Evolutionary conservation across 1,139 yeast species (phyloP).

Genomic region (Ogataea hybrid): DNA sequence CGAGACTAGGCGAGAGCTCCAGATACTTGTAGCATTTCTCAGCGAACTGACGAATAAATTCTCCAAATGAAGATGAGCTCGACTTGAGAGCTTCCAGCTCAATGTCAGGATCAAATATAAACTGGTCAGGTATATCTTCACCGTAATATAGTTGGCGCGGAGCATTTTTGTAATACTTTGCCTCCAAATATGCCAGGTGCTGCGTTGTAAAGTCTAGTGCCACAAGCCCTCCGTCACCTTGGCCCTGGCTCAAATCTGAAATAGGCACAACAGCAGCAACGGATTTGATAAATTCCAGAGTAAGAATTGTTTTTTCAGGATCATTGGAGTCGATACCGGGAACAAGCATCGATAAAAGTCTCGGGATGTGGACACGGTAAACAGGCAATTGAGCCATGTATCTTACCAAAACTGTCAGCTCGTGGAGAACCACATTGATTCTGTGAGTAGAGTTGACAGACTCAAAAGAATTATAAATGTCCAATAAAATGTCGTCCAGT

Average conservation of each 20-base stretch:
- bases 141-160: slow-evolving; percentile 24
- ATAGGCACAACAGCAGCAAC: slow-evolving; percentile 76
- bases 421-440: slow-evolving; percentile 68
- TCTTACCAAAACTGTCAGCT: slow-evolving; percentile 64
- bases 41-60: slow-evolving; percentile 55
- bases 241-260: slow-evolving; percentile 46
- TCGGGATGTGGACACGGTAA: slow-evolving; percentile 75
- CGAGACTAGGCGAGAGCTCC: slow-evolving; percentile 75
- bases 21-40: slow-evolving; percentile 62
- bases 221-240: slow-evolving; percentile 44
- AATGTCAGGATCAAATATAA: slow-evolving; percentile 40
- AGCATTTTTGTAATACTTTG: slow-evolving; percentile 33
- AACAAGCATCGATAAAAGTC: slow-evolving; percentile 64
- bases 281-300: slow-evolving; percentile 69
- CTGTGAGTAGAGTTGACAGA: slow-evolving; percentile 84
- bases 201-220: slow-evolving; percentile 74
- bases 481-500: slow-evolving; percentile 64
- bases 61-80: slow-evolving; percentile 70
- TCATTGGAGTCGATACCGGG: slow-evolving; percentile 93
- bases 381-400: slow-evolving; percentile 64
- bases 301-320: slow-evolving; percentile 65
- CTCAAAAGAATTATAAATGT: slow-evolving; percentile 76
- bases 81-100: slow-evolving; percentile 64
- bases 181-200: slow-evolving; percentile 53
- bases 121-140: slow-evolving; percentile 22